phyloP scores from a whole-genome alignment of 192 early-diverging fungal species.

The Physocladia obscura region DNA sequence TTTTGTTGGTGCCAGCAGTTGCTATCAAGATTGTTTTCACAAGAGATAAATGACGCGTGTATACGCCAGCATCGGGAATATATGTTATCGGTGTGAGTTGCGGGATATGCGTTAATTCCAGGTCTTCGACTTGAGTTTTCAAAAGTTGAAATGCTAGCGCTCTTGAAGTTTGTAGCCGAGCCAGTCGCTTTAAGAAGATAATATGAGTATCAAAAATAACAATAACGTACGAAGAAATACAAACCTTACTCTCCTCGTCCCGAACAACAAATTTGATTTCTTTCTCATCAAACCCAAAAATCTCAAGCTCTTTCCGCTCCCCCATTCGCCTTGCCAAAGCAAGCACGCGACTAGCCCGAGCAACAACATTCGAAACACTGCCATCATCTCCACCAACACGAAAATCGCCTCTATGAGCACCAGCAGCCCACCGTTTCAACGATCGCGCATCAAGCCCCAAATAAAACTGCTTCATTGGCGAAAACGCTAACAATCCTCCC shows the following conservation, averaged over 20 bases:
- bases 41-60: conserved; percentile 21
- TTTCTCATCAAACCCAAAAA: conserved; percentile 36
- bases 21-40: conserved; percentile 43
- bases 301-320: conserved; percentile 23
- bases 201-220: background rate
- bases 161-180: conserved; percentile 22
- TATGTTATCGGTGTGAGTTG: conserved; percentile 17
- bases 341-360: conserved; percentile 33
- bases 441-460: background rate
- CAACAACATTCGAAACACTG: background rate
- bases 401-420: background rate
- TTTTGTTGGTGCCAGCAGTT: too few relatives aligned
- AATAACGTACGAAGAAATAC: conserved; percentile 2
- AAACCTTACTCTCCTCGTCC: conserved; percentile 34
- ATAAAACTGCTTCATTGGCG: conserved; percentile 35
- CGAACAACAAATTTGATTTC: conserved; percentile 31
- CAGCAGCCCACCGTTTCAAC: background rate
- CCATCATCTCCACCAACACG: too few relatives aligned
- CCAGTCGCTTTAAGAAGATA: background rate
- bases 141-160: conserved; percentile 47
- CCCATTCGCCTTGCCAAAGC: conserved; percentile 29
- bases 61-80: conserved; percentile 34
- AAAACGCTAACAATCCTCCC: conserved; percentile 31
- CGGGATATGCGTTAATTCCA: too few relatives aligned
- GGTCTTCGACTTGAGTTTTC: conserved; percentile 37